phyloP scores from a whole-genome alignment of 2,329 filamentous ascomycete species.

The Tympanopsis confertula region DNA sequence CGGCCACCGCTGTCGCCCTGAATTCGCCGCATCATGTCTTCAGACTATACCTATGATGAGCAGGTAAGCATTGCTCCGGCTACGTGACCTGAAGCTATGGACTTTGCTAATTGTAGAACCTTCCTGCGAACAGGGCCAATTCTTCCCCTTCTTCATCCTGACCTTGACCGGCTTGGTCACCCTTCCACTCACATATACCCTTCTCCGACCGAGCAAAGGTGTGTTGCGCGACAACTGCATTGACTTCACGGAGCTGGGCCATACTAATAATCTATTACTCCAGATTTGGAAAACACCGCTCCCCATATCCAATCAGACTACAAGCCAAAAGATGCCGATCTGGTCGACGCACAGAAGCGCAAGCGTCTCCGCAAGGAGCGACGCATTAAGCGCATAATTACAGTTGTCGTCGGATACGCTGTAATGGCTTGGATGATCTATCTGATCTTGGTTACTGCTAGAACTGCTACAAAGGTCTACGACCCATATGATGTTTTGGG shows the following conservation, averaged over 20 bases:
- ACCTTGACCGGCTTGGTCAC: conserved; percentile 81
- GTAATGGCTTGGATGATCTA: conserved; percentile 86
- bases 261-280: not conserved
- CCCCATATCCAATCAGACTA: conserved; percentile 73
- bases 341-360: conserved; percentile 71
- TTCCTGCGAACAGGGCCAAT: conserved; percentile 59
- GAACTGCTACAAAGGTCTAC: conserved; percentile 68
- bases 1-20: not conserved
- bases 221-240: not conserved
- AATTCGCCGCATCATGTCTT: conserved; percentile 54
- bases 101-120: not conserved
- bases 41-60: conserved; percentile 97
- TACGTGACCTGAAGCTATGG: conserved; percentile 2
- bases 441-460: conserved; percentile 70
- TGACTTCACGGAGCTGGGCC: no score
- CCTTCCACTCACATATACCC: conserved; percentile 76
- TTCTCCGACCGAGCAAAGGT: conserved; percentile 61
- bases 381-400: conserved; percentile 71
- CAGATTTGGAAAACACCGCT: conserved; percentile 65
- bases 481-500: conserved; percentile 94
- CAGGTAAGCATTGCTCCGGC: conserved; percentile 41
- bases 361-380: conserved; percentile 84
- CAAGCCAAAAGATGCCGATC: conserved; percentile 68
- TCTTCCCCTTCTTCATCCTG: conserved; percentile 98
- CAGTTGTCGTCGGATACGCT: conserved; percentile 67